Conservation (phyloP, 2,329 filamentous ascomycete species). For the Paraphoma sp. region DNA sequence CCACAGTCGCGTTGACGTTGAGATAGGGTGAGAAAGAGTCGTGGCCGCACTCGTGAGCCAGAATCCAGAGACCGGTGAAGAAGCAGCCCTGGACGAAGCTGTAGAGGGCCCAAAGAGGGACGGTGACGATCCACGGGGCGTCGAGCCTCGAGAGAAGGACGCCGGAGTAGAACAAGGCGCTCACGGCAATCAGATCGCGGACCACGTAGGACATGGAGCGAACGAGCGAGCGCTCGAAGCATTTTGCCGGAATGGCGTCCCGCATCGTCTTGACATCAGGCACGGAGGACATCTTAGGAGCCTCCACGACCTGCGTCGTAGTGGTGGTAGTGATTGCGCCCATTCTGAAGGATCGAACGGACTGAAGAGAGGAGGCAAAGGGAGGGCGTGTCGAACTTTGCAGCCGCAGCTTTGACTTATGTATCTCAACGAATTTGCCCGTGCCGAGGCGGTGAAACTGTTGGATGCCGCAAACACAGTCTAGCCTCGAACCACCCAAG, state of each 20-base stretch:
- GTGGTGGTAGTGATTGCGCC: slow-evolving; percentile 25
- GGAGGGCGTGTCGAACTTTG: not conserved
- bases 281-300: slow-evolving; percentile 19
- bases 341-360: slow-evolving; percentile 11
- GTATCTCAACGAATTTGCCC: slow-evolving; percentile 8
- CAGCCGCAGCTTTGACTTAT: slow-evolving; percentile 9
- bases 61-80: slow-evolving; percentile 70
- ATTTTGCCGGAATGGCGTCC: slow-evolving; percentile 31
- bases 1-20: slow-evolving; percentile 65
- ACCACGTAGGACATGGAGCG: slow-evolving; percentile 31
- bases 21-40: slow-evolving; percentile 68
- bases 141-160: slow-evolving; percentile 19
- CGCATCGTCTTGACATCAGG: slow-evolving; percentile 32
- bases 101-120: slow-evolving; percentile 61
- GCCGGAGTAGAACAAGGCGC: slow-evolving; percentile 22
- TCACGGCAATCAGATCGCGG: slow-evolving; percentile 29
- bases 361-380: slow-evolving; percentile 5
- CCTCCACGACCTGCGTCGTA: slow-evolving; percentile 21
- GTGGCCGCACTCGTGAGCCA: slow-evolving; percentile 75
- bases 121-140: slow-evolving; percentile 16
- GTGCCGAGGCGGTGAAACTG: slow-evolving; percentile 16
- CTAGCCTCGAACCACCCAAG: slow-evolving; percentile 25
- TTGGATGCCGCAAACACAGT: slow-evolving; percentile 6
- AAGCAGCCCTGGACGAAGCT: slow-evolving; percentile 70
- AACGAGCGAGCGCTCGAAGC: slow-evolving; percentile 31